Base-by-base conservation (phyloP, 805 yeast genomes). In the Maudiozyma saulgeensis region DNA sequence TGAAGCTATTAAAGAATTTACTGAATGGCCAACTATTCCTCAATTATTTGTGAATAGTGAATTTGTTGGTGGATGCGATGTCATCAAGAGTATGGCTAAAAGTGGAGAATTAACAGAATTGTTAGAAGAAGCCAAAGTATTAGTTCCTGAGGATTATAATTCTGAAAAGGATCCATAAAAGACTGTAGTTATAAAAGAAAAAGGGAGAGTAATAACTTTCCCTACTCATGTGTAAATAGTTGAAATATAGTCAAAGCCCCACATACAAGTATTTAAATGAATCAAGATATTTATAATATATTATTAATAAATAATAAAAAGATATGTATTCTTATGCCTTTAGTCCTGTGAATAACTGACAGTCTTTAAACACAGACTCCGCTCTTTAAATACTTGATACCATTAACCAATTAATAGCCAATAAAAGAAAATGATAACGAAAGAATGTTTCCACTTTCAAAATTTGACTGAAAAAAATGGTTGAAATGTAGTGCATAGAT, bases 21-120 rank as follows among this genome's bases (percentile, higher is more conserved):
- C 91, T 57, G 83, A 86, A 56, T 93, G 99, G 99, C 99, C 99
- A 49, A 93, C 99, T 0, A 89, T 93, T 51, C 99, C 99, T 15
- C 99, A 93, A 69, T 76, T 93, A 42, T 93, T 90, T 63, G 88
- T 93, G 13, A 78, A 83, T 57, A 82, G 83, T 56, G 99, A 93
- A 65, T 93, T 93, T 64, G 78, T 93, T 48, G 99, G 99, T 43
- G 99, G 99, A 4, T 93, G 97, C 70, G 99, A 93, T 68, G 90
- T 93, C 54, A 76, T 93, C 47, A 87, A 84, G 64, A 80, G 86
- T 49, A 90, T 93, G 98, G 87, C 95, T 39, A 85, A 84, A 59
- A 66, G 74, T 47, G 99, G 99, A n/a, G 96, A 91, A 62, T 78
- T 93, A 48, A 81, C 89, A 16, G 90, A 90, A 49, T 65, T 93